Conservation (phyloP, 164 flowering plant species). For the Liriodendron chinense region DNA sequence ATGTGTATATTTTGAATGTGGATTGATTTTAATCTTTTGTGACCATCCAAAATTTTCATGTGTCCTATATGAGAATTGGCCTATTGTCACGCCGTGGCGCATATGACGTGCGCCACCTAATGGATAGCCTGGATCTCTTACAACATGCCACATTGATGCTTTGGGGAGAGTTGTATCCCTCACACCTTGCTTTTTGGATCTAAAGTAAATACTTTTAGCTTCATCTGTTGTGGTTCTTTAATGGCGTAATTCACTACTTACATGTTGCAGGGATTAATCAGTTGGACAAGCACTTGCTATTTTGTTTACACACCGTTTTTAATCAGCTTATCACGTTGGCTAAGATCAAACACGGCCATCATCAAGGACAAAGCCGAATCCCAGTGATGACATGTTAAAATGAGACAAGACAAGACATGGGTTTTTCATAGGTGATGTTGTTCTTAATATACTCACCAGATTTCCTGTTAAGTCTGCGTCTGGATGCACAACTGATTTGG, state of each 20-base stretch:
- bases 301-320: slow-evolving; percentile 81
- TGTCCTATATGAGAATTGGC: too few relatives aligned
- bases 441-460: neutral
- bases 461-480: neutral
- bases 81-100: too few relatives aligned
- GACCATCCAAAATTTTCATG: too few relatives aligned
- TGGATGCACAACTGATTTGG: neutral
- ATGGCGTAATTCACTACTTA: neutral
- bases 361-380: slow-evolving; percentile 7
- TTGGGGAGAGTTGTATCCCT: too few relatives aligned
- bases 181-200: too few relatives aligned
- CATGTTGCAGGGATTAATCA: slow-evolving; percentile 62
- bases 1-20: too few relatives aligned
- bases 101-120: neutral
- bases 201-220: neutral
- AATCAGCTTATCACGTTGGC: slow-evolving; percentile 66
- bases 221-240: neutral
- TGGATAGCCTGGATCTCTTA: neutral
- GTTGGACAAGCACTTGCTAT: slow-evolving; percentile 86
- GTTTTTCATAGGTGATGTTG: neutral
- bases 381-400: neutral
- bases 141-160: too few relatives aligned
- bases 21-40: neutral
- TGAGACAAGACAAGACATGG: neutral
- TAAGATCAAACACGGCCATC: slow-evolving; percentile 32